These are phyloP conservation scores for Astrothelium macrocarpum DNA, from an alignment of 495 filamentous ascomycete genomes.

Conservation along the genomic window DNA sequence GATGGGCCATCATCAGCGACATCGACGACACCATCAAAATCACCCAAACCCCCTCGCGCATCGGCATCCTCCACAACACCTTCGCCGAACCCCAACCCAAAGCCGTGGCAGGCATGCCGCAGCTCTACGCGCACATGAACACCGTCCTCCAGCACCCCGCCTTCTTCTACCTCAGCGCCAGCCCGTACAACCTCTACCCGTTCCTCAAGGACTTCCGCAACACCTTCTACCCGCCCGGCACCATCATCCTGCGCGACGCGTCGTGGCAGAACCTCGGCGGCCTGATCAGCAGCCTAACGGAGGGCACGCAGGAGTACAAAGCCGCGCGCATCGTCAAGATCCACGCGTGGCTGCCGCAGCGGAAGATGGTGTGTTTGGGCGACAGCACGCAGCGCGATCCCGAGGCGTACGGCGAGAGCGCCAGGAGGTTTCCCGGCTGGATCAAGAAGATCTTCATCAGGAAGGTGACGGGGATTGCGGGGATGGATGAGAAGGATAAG, in stretches of 20 bases:
- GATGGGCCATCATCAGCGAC: constrained; percentile 84
- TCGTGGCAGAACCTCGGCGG: constrained; percentile 78
- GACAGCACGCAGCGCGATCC: constrained; percentile 90
- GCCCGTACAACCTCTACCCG: constrained; percentile 87
- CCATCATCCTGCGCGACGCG: constrained; percentile 73
- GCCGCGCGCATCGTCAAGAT: constrained; percentile 69
- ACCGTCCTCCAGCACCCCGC: constrained; percentile 48
- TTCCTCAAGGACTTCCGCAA: constrained; percentile 70
- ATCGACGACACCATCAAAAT: constrained; percentile 95
- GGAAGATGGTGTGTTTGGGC: constrained; percentile 75
- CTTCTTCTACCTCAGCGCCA: constrained; percentile 91
- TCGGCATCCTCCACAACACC: constrained; percentile 72
- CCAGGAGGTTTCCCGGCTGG: constrained; percentile 55
- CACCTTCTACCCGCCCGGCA: constrained; percentile 62
- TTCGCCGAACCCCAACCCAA: constrained; percentile 60
- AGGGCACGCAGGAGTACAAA: constrained; percentile 82
- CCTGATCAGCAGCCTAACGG: constrained; percentile 67
- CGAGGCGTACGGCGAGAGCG: constrained; percentile 76
- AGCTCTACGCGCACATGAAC: constrained; percentile 61
- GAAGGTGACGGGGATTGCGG: constrained; percentile 66
- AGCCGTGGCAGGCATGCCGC: constrained; percentile 71
- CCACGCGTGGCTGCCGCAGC: constrained; percentile 59
- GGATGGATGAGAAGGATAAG: constrained; percentile 57
- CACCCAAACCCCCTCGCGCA: constrained; percentile 66
- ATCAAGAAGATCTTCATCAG: constrained; percentile 73